phyloP scores from a whole-genome alignment of 306 rosid species.

The Glycine tomentella region DNA sequence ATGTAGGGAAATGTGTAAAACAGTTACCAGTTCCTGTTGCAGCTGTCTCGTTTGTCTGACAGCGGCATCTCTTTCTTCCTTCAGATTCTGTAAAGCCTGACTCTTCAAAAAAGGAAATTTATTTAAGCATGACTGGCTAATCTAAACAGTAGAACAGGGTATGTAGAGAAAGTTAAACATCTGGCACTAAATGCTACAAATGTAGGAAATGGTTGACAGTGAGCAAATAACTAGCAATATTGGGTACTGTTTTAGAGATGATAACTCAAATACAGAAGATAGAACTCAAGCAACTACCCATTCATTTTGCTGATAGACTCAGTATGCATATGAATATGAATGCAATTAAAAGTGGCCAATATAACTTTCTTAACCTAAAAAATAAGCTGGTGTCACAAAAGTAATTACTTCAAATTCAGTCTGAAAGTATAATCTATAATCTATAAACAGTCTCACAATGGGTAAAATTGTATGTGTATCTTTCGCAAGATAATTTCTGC shows the following conservation, averaged over 20 bases:
- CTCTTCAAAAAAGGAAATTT: constrained; percentile 48
- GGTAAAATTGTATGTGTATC: no score
- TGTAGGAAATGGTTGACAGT: constrained; percentile 29
- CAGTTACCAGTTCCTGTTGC: constrained; percentile 82
- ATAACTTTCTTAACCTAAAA: neutral
- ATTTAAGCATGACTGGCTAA: constrained; percentile 15
- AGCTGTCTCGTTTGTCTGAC: constrained; percentile 75
- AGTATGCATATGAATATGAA: neutral
- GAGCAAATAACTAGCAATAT: neutral
- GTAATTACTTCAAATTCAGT: no score
- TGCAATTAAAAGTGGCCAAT: constrained; percentile 9
- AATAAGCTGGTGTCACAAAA: neutral
- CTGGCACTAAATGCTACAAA: constrained; percentile 1
- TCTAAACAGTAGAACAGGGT: neutral
- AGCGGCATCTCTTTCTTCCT: constrained; percentile 88
- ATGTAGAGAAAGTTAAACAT: no score
- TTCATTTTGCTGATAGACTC: constrained; percentile 7
- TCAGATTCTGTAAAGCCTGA: constrained; percentile 66
- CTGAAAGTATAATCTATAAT: no score
- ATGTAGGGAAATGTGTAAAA: neutral
- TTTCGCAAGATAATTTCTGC: neutral
- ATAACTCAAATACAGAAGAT: constrained; percentile 30
- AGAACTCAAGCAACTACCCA: constrained; percentile 31
- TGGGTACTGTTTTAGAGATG: constrained; percentile 9
- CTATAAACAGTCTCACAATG: no score